phyloP scores from a whole-genome alignment of 2,329 filamentous ascomycete species.

The Neofusicoccum kwambonambiense region DNA sequence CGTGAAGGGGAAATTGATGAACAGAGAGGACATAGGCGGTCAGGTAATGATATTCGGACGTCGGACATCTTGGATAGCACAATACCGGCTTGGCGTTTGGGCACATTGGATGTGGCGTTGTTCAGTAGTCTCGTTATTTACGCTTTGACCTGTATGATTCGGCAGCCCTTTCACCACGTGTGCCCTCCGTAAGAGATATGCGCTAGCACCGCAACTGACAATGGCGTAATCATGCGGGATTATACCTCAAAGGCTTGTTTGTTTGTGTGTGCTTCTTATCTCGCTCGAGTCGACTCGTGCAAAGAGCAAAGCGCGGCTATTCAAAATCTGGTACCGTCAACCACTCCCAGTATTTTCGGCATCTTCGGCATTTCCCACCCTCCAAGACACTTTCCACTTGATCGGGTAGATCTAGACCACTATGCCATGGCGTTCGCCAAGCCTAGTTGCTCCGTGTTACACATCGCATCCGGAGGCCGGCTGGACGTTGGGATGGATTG shows the following conservation, averaged over 20 bases:
- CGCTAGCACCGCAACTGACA: background rate
- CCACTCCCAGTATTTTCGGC: background rate
- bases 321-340: background rate
- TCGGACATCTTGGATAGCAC: background rate
- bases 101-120: too few relatives aligned
- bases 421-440: background rate
- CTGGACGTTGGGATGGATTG: background rate
- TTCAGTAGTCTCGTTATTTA: conserved; percentile 1
- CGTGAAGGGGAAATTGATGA: background rate
- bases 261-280: background rate
- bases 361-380: background rate
- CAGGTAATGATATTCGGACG: background rate
- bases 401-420: background rate
- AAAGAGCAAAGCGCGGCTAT: background rate
- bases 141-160: background rate
- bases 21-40: background rate
- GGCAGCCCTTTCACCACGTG: background rate
- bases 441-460: background rate
- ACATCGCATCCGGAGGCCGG: background rate
- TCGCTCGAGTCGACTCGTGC: background rate
- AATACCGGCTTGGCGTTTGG: background rate
- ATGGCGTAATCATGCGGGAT: background rate
- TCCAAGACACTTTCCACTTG: background rate
- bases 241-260: background rate
- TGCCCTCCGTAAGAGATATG: background rate